phyloP scores from a whole-genome alignment of 768 basidiomycete genomes.

The Rhodocollybia butyracea region DNA sequence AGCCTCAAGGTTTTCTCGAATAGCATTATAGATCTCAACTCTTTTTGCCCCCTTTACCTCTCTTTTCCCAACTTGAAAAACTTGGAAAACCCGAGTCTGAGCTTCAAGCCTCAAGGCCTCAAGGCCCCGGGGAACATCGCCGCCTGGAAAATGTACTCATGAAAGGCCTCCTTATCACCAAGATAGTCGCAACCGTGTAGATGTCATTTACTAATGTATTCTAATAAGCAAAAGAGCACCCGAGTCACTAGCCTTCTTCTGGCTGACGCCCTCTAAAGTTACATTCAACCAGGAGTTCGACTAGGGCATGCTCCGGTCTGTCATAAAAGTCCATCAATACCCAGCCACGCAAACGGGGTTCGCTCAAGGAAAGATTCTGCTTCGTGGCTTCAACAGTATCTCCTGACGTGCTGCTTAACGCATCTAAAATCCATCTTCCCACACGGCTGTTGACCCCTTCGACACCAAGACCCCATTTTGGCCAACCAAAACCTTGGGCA shows the following conservation, averaged over 20 bases:
- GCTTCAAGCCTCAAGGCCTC: too few species aligned
- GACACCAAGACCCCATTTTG: constrained; percentile 70
- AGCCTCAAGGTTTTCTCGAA: too few species aligned
- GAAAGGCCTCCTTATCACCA: too few species aligned
- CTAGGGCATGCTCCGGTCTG: constrained; percentile 53
- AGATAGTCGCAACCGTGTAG: too few species aligned
- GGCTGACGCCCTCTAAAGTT: constrained; percentile 57
- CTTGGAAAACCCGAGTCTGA: too few species aligned
- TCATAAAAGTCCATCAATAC: constrained; percentile 70
- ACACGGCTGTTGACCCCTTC: constrained; percentile 83
- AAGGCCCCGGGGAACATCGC: too few species aligned
- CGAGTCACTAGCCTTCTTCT: constrained; percentile 44
- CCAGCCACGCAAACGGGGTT: constrained; percentile 68
- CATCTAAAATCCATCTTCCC: constrained; percentile 65
- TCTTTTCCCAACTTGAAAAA: too few species aligned
- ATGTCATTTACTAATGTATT: too few species aligned
- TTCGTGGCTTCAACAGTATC: neutral
- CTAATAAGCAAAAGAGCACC: too few species aligned
- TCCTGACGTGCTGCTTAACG: constrained; percentile 31
- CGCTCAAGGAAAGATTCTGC: constrained; percentile 12
- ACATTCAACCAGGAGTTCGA: constrained; percentile 72
- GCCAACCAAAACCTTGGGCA: constrained; percentile 85
- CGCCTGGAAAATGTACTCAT: too few species aligned
- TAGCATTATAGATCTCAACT: too few species aligned
- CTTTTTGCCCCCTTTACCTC: too few species aligned